phyloP scores from a whole-genome alignment of 176 grass and related monocot genomes.

The Secale cereale region DNA sequence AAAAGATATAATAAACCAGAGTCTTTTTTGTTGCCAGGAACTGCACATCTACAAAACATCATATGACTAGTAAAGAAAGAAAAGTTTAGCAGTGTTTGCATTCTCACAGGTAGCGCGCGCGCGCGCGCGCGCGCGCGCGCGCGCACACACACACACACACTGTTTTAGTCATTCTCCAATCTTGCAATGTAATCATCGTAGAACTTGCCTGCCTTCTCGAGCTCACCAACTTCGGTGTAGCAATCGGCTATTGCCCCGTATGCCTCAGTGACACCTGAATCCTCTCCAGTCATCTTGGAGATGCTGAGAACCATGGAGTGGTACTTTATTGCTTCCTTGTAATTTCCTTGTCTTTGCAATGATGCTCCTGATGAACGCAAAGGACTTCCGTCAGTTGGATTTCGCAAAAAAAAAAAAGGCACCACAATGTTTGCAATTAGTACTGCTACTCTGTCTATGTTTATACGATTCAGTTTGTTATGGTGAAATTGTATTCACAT shows the following conservation, averaged over 20 bases:
- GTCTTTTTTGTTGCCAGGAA: neutral
- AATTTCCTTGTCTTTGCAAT: constrained; percentile 88
- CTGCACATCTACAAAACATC: neutral
- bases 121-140: too few relatives aligned
- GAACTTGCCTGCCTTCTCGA: constrained; percentile 89
- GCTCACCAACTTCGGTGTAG: constrained; percentile 90
- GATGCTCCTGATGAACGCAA: constrained; percentile 71
- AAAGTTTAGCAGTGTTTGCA: neutral
- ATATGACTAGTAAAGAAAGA: neutral
- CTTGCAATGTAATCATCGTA: constrained; percentile 89
- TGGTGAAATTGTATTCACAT: neutral
- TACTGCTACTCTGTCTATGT: neutral
- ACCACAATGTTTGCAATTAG: neutral
- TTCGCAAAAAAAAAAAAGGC: neutral
- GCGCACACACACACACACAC: too few relatives aligned
- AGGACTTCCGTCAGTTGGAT: constrained; percentile 18
- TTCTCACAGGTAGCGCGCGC: neutral
- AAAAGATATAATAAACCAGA: neutral
- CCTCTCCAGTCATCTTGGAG: constrained; percentile 65
- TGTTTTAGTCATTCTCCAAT: constrained; percentile 73
- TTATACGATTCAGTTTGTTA: neutral
- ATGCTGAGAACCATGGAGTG: constrained; percentile 79
- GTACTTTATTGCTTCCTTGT: constrained; percentile 93
- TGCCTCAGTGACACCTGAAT: constrained; percentile 82
- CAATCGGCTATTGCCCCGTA: constrained; percentile 96